Evolutionary conservation across 768 basidiomycete species (phyloP), one percentile per base, ranked within the genome.

Genomic region (Leucocoprinus birnbaumii): DNA sequence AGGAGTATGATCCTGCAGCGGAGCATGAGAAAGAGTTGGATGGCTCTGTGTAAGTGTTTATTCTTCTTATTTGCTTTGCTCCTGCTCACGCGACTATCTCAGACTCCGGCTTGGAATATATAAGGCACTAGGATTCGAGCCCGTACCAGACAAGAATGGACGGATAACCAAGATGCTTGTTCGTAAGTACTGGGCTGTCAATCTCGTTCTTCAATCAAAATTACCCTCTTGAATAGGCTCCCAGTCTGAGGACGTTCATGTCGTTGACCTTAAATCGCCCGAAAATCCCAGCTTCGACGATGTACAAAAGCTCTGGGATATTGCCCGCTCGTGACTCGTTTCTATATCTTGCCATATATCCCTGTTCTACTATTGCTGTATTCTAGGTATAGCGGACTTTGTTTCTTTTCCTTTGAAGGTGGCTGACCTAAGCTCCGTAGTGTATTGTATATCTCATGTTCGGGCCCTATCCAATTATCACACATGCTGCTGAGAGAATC

Each of bases 1-100:
- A 91, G 63, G 77, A 77, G 40, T 84, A 80, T 49, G 89, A 92
- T 66, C 86, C 88, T 19, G 85, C 88, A 6, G 67, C 76, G 18
- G 87, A 90, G 57, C 89, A 90, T 59, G 83, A 81, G 56, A 79
- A 74, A 45, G 83, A 89, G 49, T 68, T 91, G 35, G 85, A 88
- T 62, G 82, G 86, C 18, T 82, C 81, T 42, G 70, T 78, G 90
- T 91, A 70, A 65, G n/a, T n/a, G n/a, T n/a, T n/a, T n/a, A n/a
- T n/a, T n/a, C n/a, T n/a, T n/a, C n/a, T n/a, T n/a, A 24, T 56
- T 37, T 27, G 16, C 9, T 19, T 46, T 26, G 40, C n/a, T 2
- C 4, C 41, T n/a, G 27, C 19, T 57, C 44, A 48, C 10, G 44
- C 42, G 53, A 59, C 38, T 59, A 35, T 37, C 18, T 5, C 46